Percentiles rank a stretch among this genome's conserved stretches.
These are phyloP conservation scores for Flaveria linearis DNA, from an alignment of 129 eudicot species.

Conservation along the genomic window DNA sequence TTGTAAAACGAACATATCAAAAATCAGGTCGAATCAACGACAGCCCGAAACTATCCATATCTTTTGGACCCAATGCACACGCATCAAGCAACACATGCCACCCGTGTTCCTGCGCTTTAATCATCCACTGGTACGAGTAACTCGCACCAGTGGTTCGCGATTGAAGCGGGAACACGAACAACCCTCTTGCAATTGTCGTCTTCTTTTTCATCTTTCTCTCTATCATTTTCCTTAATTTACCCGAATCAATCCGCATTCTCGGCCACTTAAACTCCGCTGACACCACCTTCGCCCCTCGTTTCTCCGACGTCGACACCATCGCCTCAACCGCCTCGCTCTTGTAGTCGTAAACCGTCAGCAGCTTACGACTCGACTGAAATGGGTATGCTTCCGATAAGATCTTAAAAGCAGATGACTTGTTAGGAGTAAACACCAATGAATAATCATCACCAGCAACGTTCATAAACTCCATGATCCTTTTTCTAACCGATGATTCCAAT, in stretches of 20 bases:
- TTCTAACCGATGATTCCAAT: slow-evolving; percentile 57
- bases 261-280: slow-evolving; percentile 86
- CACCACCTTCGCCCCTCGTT: slow-evolving; percentile 66
- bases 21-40: slow-evolving; percentile 77
- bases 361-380: slow-evolving; percentile 52
- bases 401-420: slow-evolving; percentile 77
- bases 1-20: slow-evolving; percentile 83
- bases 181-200: slow-evolving; percentile 28
- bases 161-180: slow-evolving; percentile 79
- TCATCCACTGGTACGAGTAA: slow-evolving; percentile 93
- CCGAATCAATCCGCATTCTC: slow-evolving; percentile 56
- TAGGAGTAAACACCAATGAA: slow-evolving; percentile 65
- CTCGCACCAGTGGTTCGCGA: slow-evolving; percentile 77
- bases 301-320: slow-evolving; percentile 56
- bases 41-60: slow-evolving; percentile 83
- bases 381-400: slow-evolving; percentile 85
- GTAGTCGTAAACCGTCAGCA: slow-evolving; percentile 79
- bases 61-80: slow-evolving; percentile 89
- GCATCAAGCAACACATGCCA: slow-evolving; percentile 95
- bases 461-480: slow-evolving; percentile 64
- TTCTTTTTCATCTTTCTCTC: slow-evolving; percentile 52
- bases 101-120: slow-evolving; percentile 73
- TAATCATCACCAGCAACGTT: slow-evolving; percentile 62
- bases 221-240: slow-evolving; percentile 52
- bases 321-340: slow-evolving; percentile 68